Conservation (phyloP, 345 rosid genomes). For the Dovyalis caffra region DNA sequence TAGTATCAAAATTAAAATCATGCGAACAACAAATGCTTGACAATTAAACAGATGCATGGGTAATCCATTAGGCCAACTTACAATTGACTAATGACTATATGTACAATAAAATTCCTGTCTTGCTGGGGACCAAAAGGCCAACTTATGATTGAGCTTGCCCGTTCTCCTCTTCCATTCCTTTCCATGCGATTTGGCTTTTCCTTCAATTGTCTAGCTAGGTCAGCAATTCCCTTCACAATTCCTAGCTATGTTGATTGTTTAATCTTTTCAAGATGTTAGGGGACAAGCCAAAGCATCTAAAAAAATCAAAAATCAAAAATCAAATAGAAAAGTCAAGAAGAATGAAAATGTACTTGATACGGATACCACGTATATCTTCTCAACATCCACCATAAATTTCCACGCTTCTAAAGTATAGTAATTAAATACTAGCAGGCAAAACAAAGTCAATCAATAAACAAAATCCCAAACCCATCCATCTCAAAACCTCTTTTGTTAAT, state of each 20-base stretch:
- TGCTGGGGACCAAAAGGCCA: neutral
- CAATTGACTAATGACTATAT: too few relatives aligned
- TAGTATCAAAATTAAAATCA: too few relatives aligned
- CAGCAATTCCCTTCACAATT: neutral
- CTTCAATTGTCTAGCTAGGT: neutral
- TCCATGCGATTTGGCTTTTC: neutral
- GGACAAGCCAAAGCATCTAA: neutral
- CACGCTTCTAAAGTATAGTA: neutral
- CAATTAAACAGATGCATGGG: too few relatives aligned
- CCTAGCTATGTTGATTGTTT: neutral
- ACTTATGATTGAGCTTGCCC: neutral
- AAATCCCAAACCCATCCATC: neutral
- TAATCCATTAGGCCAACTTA: too few relatives aligned
- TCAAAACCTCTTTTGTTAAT: neutral
- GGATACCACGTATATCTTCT: neutral
- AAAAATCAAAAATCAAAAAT: neutral
- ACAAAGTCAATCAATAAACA: neutral
- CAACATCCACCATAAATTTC: neutral
- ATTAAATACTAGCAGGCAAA: neutral
- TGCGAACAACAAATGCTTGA: too few relatives aligned
- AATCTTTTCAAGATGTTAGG: neutral
- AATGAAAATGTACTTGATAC: neutral
- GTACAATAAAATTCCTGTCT: too few relatives aligned
- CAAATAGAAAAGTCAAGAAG: too few relatives aligned
- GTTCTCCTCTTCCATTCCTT: neutral